Evolutionary conservation across 2,329 filamentous ascomycete species (phyloP), one percentile per base, ranked within the genome.

Genomic region (Colletotrichum aenigma): DNA sequence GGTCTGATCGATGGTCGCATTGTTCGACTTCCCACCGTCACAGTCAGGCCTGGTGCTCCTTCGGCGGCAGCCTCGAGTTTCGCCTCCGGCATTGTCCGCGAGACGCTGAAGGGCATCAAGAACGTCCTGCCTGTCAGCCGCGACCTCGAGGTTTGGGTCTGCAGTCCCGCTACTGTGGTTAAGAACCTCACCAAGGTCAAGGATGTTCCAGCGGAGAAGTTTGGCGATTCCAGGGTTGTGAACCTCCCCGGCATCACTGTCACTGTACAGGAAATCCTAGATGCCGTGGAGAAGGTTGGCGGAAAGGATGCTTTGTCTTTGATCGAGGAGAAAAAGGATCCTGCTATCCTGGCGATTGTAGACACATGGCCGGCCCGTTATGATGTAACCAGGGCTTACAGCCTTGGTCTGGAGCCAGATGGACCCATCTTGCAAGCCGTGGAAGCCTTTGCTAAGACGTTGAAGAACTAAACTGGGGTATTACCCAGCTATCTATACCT

Each of bases 51-150:
- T 0, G 92, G 92, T 2, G 87, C 86, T 28, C 91, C 92, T 0
- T 91, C 91, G 1, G 89, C 90, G 0, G 91, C 91, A 0, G 91
- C 91, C 3, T 90, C 88, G 3, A 91, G 89, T 1, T 93, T 93
- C 78, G 86, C 91, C 1, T 91, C 87, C 4, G 91, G 91, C 2
- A 93, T 93, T 78, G 90, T 93, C 43, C 86, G 92, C 3, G 92
- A 93, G 81, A 90, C 91, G 0, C 81, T 92, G 12, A 85, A 89
- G 64, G 88, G 88, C 15, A 81, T 86, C 73, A 81, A 84, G 43
- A 86, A 85, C 28, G 79, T 88, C 6, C 83, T 89, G 5, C 85
- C 88, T 28, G 84, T 88, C 24, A 81, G 86, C 32, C 82, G 86
- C 2, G 81, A 82, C 4, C 85, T 88, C 70, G 83, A 85, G 43